These are phyloP conservation scores for Cinnamomum micranthum DNA, from an alignment of 164 flowering plant genomes.

Conservation along the genomic window DNA sequence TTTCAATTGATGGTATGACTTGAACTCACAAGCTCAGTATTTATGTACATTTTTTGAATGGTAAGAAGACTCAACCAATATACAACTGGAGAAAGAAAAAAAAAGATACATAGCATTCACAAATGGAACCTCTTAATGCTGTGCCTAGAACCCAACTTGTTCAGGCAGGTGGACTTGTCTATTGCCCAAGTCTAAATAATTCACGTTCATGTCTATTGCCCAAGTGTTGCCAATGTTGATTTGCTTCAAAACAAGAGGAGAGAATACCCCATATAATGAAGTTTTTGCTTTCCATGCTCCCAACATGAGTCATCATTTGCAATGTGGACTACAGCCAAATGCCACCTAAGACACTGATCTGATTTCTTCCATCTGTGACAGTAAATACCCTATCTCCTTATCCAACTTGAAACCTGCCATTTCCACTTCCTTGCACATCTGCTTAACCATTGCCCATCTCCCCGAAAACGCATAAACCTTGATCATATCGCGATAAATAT, in stretches of 20 bases:
- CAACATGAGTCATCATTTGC: not conserved
- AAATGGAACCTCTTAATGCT: too few species aligned
- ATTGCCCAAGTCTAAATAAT: not conserved
- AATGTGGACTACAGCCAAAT: not conserved
- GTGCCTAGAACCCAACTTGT: not conserved
- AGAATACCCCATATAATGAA: not conserved
- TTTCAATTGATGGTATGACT: too few species aligned
- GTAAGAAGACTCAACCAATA: too few species aligned
- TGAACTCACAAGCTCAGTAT: too few species aligned
- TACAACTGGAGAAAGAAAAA: too few species aligned
- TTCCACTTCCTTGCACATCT: conserved; percentile 65
- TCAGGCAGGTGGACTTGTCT: not conserved
- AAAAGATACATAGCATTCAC: too few species aligned
- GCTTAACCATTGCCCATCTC: conserved; percentile 70
- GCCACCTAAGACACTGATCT: not conserved
- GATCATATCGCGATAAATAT: conserved; percentile 60
- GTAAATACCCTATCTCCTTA: conserved; percentile 24
- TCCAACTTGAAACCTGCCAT: conserved; percentile 70
- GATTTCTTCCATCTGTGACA: conserved; percentile 30
- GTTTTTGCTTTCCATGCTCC: not conserved
- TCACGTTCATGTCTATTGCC: not conserved
- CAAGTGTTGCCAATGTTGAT: not conserved
- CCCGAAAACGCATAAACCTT: conserved; percentile 51
- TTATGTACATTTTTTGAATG: too few species aligned
- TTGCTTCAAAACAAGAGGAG: too few species aligned